A percentile compares a stretch with the other conserved stretches of the same genome.
These are phyloP conservation scores for Jacaranda copaia DNA, from an alignment of 257 asterid genomes.

Conservation along the genomic window DNA sequence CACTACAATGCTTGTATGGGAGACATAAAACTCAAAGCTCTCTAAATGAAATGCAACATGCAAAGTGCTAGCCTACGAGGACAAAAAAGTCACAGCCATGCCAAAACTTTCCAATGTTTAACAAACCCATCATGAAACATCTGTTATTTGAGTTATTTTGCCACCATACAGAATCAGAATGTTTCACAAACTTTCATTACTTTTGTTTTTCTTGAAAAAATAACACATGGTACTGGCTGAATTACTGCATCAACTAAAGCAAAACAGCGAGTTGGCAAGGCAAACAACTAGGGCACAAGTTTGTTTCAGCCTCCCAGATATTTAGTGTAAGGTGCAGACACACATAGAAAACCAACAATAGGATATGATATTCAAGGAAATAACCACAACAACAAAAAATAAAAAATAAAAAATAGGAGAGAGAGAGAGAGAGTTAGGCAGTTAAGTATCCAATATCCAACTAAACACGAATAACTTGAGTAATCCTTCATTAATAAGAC, in stretches of 20 bases:
- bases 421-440: background rate
- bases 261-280: background rate
- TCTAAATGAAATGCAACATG: background rate
- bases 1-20: background rate
- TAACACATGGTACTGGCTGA: background rate
- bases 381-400: background rate
- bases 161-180: background rate
- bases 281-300: background rate
- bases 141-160: conserved; percentile 18
- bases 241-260: conserved; percentile 9
- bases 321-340: background rate
- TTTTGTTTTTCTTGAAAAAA: background rate
- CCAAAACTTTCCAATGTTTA: background rate
- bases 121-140: conserved; percentile 14
- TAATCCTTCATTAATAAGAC: conserved; percentile 4
- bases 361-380: background rate
- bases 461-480: background rate
- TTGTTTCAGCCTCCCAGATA: background rate
- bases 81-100: background rate
- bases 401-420: too few species aligned
- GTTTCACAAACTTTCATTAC: background rate
- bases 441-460: background rate
- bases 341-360: background rate
- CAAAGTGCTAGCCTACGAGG: background rate
- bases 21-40: conserved; percentile 7